phyloP scores from a whole-genome alignment of 169 alveolate species.

The Cryptosporidium meleagridis region DNA sequence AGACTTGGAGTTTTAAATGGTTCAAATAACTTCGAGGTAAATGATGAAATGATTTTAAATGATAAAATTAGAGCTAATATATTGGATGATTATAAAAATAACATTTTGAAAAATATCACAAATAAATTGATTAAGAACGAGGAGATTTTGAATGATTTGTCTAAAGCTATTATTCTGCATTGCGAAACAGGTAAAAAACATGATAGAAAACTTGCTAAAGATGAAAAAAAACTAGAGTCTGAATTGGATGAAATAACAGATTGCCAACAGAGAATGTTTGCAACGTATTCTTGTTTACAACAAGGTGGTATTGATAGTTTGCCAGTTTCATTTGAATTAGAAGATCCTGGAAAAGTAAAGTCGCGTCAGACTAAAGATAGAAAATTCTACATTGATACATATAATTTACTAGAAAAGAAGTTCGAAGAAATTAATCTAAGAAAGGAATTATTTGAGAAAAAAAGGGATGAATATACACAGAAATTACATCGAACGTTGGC shows the following conservation, averaged over 20 bases:
- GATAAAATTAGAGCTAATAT: slow-evolving; percentile 12
- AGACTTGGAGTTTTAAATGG: slow-evolving; percentile 6
- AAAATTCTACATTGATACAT: slow-evolving; percentile 32
- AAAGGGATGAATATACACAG: slow-evolving; percentile 67
- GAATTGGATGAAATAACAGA: slow-evolving; percentile 68
- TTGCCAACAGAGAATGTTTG: slow-evolving; percentile 74
- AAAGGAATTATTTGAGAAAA: slow-evolving; percentile 37
- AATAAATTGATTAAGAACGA: slow-evolving; percentile 18
- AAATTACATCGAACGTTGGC: slow-evolving; percentile 45
- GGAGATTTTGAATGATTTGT: slow-evolving; percentile 63
- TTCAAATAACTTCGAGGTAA: neutral
- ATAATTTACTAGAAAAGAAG: slow-evolving; percentile 31
- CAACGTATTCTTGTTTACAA: slow-evolving; percentile 70
- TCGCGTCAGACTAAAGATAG: slow-evolving; percentile 59
- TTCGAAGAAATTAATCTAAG: slow-evolving; percentile 62
- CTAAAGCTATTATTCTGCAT: slow-evolving; percentile 48
- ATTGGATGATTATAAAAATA: slow-evolving; percentile 45
- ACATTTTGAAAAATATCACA: slow-evolving; percentile 1
- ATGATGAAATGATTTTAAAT: slow-evolving; percentile 34
- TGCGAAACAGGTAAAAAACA: slow-evolving; percentile 58
- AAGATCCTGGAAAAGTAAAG: slow-evolving; percentile 61
- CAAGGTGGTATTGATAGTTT: slow-evolving; percentile 74
- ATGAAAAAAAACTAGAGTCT: slow-evolving; percentile 46
- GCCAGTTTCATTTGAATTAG: slow-evolving; percentile 73
- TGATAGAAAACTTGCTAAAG: slow-evolving; percentile 31